Conservation (phyloP, 129 eudicot species). For the Centrapalus pauciflorus region DNA sequence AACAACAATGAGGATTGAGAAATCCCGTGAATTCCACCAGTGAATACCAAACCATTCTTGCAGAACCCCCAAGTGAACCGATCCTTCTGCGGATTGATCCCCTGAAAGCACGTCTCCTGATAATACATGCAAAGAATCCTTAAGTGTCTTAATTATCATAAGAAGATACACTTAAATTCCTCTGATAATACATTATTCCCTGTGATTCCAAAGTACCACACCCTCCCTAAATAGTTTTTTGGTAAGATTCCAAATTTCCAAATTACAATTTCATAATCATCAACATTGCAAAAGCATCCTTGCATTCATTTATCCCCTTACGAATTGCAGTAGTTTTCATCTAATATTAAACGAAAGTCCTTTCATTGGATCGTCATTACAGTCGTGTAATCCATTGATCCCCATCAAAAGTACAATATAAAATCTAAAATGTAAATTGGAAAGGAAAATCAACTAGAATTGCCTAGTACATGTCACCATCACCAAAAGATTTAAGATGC, state of each 20-base stretch:
- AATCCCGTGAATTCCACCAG: slow-evolving; percentile 86
- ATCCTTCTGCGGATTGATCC: slow-evolving; percentile 38
- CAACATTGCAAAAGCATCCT: neutral
- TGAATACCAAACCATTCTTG: slow-evolving; percentile 92
- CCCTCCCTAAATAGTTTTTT: too few relatives aligned
- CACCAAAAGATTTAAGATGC: too few relatives aligned
- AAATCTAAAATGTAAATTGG: neutral
- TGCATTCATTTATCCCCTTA: neutral
- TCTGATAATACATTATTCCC: too few relatives aligned
- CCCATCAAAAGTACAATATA: neutral
- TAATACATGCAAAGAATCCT: neutral
- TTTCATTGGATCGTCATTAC: neutral
- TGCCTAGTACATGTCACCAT: too few relatives aligned
- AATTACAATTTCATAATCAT: neutral
- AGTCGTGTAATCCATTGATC: neutral
- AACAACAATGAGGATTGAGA: slow-evolving; percentile 50
- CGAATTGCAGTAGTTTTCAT: neutral
- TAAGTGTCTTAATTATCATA: neutral
- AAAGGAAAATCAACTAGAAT: neutral
- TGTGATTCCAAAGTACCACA: too few relatives aligned
- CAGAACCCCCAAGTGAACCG: slow-evolving; percentile 69
- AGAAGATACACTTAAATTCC: neutral
- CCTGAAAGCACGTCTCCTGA: slow-evolving; percentile 94
- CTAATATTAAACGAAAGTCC: neutral
- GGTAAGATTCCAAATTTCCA: too few relatives aligned